Percentiles rank a stretch among this genome's conserved stretches.
These are phyloP conservation scores for Quercus dentata DNA, from an alignment of 306 rosid species.

Conservation along the genomic window DNA sequence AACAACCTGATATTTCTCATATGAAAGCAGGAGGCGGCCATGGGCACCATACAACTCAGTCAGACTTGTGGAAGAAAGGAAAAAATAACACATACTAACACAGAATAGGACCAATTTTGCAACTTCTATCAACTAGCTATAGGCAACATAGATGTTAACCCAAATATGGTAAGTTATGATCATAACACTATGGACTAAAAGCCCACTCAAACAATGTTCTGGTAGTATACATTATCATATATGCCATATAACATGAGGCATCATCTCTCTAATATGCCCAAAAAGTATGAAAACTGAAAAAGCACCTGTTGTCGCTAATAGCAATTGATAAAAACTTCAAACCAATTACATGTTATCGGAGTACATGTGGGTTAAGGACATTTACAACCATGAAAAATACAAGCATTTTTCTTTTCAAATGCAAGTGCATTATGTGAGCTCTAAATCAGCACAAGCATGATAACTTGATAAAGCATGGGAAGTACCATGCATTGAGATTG, in stretches of 20 bases:
- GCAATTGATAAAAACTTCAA: neutral
- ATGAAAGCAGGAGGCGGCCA: neutral
- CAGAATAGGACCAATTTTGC: neutral
- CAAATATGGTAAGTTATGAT: neutral
- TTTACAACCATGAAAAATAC: neutral
- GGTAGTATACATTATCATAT: neutral
- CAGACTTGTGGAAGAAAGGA: conserved; percentile 1
- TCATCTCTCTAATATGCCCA: neutral
- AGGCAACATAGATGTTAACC: neutral
- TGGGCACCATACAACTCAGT: neutral
- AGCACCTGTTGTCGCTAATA: neutral
- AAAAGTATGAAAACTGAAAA: neutral
- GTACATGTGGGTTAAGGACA: neutral
- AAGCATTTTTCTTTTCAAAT: neutral
- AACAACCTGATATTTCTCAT: neutral
- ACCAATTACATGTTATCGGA: neutral
- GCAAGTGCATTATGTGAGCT: neutral
- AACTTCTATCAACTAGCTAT: neutral
- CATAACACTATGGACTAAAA: neutral
- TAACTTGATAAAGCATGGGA: neutral
- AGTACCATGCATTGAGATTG: neutral
- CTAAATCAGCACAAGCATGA: neutral
- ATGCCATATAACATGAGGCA: neutral
- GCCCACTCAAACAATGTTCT: neutral
- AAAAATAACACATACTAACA: neutral